Evolutionary conservation across 345 rosid genomes (phyloP).

Genomic region (Syzygium aromaticum): DNA sequence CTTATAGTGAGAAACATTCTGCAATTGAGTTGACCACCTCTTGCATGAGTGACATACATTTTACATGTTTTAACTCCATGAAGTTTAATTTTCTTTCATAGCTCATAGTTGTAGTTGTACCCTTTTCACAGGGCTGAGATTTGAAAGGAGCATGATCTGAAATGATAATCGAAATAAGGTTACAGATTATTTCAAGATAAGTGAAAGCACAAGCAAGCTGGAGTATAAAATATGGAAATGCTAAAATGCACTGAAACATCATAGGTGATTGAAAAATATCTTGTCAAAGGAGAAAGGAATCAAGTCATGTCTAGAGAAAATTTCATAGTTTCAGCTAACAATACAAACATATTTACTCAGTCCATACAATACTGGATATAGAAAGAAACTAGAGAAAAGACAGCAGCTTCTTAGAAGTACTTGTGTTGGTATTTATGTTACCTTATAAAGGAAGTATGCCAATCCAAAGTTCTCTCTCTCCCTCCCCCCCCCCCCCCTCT

Average conservation of each 20-base stretch:
- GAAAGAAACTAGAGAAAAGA: not conserved
- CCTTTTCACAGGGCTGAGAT: not conserved
- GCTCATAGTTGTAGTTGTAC: not conserved
- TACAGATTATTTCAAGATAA: not conserved
- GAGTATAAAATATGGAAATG: not conserved
- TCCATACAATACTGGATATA: not conserved
- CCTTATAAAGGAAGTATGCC: not conserved
- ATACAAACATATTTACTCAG: not conserved
- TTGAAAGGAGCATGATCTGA: not conserved
- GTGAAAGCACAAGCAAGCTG: not conserved
- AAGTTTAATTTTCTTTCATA: not conserved
- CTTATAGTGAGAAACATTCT: not conserved
- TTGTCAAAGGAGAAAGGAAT: not conserved
- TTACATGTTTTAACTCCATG: not conserved
- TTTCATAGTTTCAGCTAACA: not conserved
- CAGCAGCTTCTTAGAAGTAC: not conserved
- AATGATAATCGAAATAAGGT: not conserved
- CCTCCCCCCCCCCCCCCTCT: fast-evolving
- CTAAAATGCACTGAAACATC: not conserved
- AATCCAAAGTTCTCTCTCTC: not conserved
- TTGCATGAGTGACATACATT: not conserved
- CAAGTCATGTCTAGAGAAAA: not conserved
- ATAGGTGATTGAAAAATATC: not conserved
- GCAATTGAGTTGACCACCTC: not conserved
- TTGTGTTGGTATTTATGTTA: not conserved